A percentile compares a stretch with the other conserved stretches of the same genome.
These are phyloP conservation scores for Geranomyces michiganensis DNA, from an alignment of 192 early-diverging fungal genomes.

Conservation along the genomic window DNA sequence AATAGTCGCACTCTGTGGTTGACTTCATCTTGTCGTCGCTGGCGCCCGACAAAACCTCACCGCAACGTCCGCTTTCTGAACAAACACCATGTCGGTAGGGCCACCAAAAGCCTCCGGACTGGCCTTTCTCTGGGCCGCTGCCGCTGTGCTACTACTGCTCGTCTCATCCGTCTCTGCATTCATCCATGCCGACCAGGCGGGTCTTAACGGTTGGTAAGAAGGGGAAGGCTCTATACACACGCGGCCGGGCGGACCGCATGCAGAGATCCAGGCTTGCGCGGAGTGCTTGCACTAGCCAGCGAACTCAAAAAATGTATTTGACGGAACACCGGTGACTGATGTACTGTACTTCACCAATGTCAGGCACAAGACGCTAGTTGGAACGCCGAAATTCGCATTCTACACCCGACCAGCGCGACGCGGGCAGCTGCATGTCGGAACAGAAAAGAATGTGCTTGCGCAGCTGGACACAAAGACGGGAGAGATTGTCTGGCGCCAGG, in stretches of 20 bases:
- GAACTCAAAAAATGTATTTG: background rate
- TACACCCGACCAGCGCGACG: constrained; percentile 18
- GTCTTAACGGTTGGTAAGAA: constrained; percentile 30
- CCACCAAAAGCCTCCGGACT: too few relatives aligned
- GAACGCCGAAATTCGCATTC: constrained; percentile 28
- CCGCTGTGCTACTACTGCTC: background rate
- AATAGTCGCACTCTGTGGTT: too few relatives aligned
- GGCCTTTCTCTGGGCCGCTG: background rate
- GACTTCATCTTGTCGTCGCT: too few relatives aligned
- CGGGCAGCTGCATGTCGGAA: constrained; percentile 53
- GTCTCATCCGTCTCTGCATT: constrained; percentile 5
- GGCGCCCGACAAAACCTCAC: too few relatives aligned
- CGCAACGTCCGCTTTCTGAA: too few relatives aligned
- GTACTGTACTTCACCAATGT: background rate
- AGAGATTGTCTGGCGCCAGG: constrained; percentile 75
- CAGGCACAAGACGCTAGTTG: constrained; percentile 29
- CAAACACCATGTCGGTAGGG: too few relatives aligned
- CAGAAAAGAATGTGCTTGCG: constrained; percentile 78
- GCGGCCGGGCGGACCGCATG: too few relatives aligned
- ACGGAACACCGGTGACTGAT: background rate
- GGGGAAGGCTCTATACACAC: too few relatives aligned
- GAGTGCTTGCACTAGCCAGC: background rate
- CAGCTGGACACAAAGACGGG: constrained; percentile 68
- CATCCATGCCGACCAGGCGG: constrained; percentile 38
- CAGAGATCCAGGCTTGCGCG: too few relatives aligned